Evolutionary conservation across 345 rosid species (phyloP).

Genomic region (Hirschfeldia incana): DNA sequence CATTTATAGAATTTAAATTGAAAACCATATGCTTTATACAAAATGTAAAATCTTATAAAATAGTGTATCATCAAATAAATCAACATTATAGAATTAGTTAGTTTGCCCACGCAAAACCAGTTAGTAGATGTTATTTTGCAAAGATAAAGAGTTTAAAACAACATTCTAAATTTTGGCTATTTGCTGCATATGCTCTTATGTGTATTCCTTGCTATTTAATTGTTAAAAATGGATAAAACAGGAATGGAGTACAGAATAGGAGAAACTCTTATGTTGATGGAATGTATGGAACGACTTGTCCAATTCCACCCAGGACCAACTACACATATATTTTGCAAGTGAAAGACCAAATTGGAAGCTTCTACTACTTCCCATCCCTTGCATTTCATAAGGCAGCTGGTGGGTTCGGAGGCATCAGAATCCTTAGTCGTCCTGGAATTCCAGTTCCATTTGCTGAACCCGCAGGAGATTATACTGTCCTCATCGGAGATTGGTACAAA

Average conservation of each 20-base stretch:
- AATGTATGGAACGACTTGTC: constrained; percentile 83
- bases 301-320: constrained; percentile 78
- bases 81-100: not conserved
- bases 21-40: not conserved
- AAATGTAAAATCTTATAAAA: not conserved
- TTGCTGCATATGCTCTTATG: not conserved
- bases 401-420: constrained; percentile 67
- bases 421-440: constrained; percentile 65
- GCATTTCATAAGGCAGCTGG: constrained; percentile 82
- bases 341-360: constrained; percentile 79
- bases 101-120: not conserved
- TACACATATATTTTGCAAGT: constrained; percentile 74
- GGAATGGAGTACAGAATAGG: constrained; percentile 85
- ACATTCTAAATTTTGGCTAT: not conserved
- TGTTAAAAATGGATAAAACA: constrained; percentile 16
- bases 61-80: not conserved
- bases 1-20: too few species aligned
- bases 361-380: constrained; percentile 72
- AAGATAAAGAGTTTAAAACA: not conserved
- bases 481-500: constrained; percentile 81
- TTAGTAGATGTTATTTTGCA: not conserved
- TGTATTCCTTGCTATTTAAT: not conserved
- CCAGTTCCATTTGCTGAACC: constrained; percentile 73
- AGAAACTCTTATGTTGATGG: constrained; percentile 83
- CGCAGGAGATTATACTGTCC: constrained; percentile 65